Evolutionary conservation across 345 rosid genomes (phyloP), one percentile per base, ranked within the genome.

Genomic region (Citrus cavaleriei): DNA sequence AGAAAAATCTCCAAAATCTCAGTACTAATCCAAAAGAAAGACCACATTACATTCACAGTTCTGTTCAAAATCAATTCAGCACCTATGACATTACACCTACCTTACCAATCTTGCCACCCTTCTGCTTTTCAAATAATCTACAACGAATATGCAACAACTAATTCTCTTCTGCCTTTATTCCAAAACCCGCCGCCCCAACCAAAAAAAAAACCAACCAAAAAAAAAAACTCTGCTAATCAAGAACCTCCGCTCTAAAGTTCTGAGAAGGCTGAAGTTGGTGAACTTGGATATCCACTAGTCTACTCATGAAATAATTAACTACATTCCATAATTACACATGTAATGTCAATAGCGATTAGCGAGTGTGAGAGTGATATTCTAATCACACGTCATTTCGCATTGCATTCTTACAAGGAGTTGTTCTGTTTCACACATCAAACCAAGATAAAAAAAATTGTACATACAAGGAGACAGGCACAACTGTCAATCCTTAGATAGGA

Each of bases 401-500:
- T 37, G 34, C 37, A 61, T 25, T 60, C 25, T 61, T 25, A 1
- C 7, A 35, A 60, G 25, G 55, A n/a, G 7, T 21, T 18, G 6
- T 24, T 62, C 40, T 28, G 19, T 38, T 27, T 40, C 28, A 60
- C 27, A 62, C 38, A 28, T 7, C 35, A 74, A 60, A 60, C n/a
- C n/a, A 25, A 13, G 3, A 28, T 8, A 0, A 38, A 59, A 55
- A 54, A 4, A 77, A 10, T 35, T 24, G 57, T 34, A 55, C 66
- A 57, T 55, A 67, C 78, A 67, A 9, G 18, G 19, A 19, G 4
- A 46, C 22, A 64, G 1, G 35, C 54, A 37, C 21, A 10, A 81
- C 68, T 22, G 74, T 70, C n/a, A 89, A 85, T 87, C 87, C 63
- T 89, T 82, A 14, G 97, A 89, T n/a, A 94, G 86, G 79, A 94